Percentiles rank a stretch among this genome's conserved stretches.
Conservation (phyloP, 2,329 filamentous ascomycete genomes). For the Pseudogymnoascus sp. region DNA sequence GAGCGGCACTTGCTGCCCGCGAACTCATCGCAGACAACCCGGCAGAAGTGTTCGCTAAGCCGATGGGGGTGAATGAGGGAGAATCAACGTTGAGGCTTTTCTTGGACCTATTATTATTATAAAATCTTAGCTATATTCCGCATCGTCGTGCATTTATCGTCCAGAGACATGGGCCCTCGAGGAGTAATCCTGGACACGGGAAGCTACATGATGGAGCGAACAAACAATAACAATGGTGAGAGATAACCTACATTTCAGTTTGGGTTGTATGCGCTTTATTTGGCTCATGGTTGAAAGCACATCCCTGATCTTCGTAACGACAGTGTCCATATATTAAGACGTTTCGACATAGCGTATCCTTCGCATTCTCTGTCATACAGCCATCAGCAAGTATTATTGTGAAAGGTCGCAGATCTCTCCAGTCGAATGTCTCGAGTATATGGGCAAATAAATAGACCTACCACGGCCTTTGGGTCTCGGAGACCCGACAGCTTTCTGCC, state of each 20-base stretch:
- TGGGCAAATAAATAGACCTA: slow-evolving; percentile 29
- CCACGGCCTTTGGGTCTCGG: slow-evolving; percentile 52
- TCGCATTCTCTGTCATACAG: slow-evolving; percentile 56
- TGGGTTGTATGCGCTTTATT: slow-evolving; percentile 45
- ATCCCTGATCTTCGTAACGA: slow-evolving; percentile 82
- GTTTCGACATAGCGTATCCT: slow-evolving; percentile 87
- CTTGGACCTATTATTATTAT: slow-evolving; percentile 43
- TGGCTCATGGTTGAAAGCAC: slow-evolving; percentile 82
- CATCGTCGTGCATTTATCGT: background rate
- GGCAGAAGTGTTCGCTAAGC: slow-evolving; percentile 36
- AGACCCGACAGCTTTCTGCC: slow-evolving; percentile 41
- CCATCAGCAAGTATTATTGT: slow-evolving; percentile 18
- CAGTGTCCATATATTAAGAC: slow-evolving; percentile 91
- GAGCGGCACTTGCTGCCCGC: slow-evolving; percentile 80
- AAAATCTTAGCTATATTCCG: background rate
- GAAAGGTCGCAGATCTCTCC: background rate
- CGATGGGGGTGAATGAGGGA: slow-evolving; percentile 80
- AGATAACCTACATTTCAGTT: slow-evolving; percentile 12
- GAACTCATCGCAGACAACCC: slow-evolving; percentile 77
- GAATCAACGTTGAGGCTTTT: slow-evolving; percentile 92
- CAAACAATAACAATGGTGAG: background rate
- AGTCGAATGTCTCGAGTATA: background rate
- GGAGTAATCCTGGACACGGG: background rate
- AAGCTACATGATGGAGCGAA: background rate
- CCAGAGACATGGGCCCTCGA: background rate